Percentiles rank a stretch among this genome's conserved stretches.
Conservation (phyloP, 192 early-diverging fungal genomes). For the Dissophora ornata region DNA sequence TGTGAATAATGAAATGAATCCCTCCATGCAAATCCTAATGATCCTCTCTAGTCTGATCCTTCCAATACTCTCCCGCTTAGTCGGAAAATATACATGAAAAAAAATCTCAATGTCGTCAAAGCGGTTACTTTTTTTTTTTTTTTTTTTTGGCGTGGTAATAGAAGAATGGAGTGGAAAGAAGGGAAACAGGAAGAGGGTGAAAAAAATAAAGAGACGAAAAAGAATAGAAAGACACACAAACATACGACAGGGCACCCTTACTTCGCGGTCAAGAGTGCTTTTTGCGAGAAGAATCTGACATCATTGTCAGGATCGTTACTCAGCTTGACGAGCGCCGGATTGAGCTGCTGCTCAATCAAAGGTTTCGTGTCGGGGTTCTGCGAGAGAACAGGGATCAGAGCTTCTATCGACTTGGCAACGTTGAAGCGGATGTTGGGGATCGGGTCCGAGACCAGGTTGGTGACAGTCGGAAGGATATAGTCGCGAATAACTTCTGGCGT, state of each 20-base stretch:
- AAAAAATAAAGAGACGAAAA: not conserved
- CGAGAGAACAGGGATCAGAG: conserved; percentile 83
- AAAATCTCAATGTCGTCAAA: too few relatives aligned
- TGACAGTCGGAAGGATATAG: conserved; percentile 88
- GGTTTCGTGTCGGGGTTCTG: conserved; percentile 67
- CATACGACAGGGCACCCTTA: conserved; percentile 3
- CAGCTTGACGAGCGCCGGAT: conserved; percentile 85
- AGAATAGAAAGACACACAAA: not conserved
- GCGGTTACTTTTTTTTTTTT: too few relatives aligned
- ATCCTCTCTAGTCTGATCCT: too few relatives aligned
- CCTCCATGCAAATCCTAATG: too few relatives aligned
- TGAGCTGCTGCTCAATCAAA: conserved; percentile 76
- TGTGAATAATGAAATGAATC: too few relatives aligned
- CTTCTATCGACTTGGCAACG: conserved; percentile 94
- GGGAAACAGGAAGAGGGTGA: not conserved
- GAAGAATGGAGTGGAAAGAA: too few relatives aligned
- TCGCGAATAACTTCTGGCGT: conserved; percentile 90
- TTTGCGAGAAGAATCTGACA: conserved; percentile 92
- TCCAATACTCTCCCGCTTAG: too few relatives aligned
- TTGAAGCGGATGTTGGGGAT: conserved; percentile 99
- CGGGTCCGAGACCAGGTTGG: conserved; percentile 86
- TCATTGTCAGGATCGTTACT: conserved; percentile 92
- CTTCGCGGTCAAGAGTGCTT: conserved; percentile 65
- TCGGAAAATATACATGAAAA: too few relatives aligned
- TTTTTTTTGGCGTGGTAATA: too few relatives aligned